A percentile compares a stretch with the other conserved stretches of the same genome.
These are phyloP conservation scores for Vanrija sp. DNA, from an alignment of 1,284 basidiomycete species.

Conservation along the genomic window DNA sequence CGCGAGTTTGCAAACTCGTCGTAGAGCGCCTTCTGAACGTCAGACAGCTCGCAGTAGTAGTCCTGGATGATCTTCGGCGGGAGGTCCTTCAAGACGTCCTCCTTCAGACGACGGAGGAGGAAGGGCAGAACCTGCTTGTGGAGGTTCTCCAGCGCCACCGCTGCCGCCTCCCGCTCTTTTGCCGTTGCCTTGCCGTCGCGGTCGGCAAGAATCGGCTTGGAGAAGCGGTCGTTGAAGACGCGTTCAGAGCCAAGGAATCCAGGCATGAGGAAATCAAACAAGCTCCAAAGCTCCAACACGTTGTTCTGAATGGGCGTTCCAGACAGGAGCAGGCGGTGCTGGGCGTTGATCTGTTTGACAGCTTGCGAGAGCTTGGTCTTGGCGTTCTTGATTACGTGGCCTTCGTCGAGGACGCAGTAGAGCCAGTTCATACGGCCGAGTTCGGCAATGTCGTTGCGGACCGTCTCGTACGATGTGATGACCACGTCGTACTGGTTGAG, in stretches of 20 bases:
- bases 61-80: conserved; percentile 99
- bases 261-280: conserved; percentile 99
- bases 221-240: conserved; percentile 94
- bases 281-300: conserved; percentile 94
- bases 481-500: conserved; percentile 76
- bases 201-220: conserved; percentile 92
- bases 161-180: conserved; percentile 92
- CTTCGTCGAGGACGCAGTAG: conserved; percentile 97
- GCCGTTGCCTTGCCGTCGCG: conserved; percentile 82
- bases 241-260: conserved; percentile 93
- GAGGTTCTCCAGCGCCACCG: conserved; percentile 87
- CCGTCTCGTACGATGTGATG: conserved; percentile 95
- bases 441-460: conserved; percentile 85
- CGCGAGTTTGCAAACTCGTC: conserved; percentile 85
- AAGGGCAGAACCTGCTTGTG: conserved; percentile 99
- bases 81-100: conserved; percentile 92
- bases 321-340: conserved; percentile 89
- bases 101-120: conserved; percentile 90
- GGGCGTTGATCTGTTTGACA: conserved; percentile 83
- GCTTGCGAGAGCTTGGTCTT: conserved; percentile 98
- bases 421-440: conserved; percentile 78
- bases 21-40: conserved; percentile 87
- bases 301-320: conserved; percentile 99
- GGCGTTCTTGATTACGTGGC: conserved; percentile 97
- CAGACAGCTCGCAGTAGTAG: conserved; percentile 96